Percentiles rank a stretch among this genome's conserved stretches.
phyloP scores from a whole-genome alignment of 2,329 filamentous ascomycete genomes.

The Claviceps spartinae region DNA sequence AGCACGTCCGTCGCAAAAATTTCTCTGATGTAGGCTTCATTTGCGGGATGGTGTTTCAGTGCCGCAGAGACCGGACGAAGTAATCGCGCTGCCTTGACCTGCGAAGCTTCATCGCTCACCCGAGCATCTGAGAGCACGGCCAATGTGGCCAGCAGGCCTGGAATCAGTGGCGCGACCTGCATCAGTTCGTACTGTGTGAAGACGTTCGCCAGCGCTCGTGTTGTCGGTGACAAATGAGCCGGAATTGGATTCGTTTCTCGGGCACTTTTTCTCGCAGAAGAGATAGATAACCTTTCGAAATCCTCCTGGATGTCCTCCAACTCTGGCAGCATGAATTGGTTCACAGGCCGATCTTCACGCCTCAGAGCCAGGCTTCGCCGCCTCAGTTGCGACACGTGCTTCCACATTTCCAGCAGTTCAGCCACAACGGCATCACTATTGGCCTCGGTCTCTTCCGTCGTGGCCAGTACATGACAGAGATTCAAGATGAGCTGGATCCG shows the following conservation, averaged over 20 bases:
- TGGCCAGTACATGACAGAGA: constrained; percentile 15
- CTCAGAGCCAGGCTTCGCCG: constrained; percentile 13
- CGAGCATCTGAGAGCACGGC: constrained; percentile 18
- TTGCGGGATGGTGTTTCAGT: constrained; percentile 10
- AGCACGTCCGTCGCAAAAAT: constrained; percentile 9
- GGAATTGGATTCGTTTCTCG: neutral
- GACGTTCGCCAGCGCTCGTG: constrained; percentile 15
- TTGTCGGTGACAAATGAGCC: constrained; percentile 6
- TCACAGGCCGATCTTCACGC: neutral
- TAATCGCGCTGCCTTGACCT: constrained; percentile 15
- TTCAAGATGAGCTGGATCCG: constrained; percentile 20
- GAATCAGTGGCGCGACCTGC: constrained; percentile 14
- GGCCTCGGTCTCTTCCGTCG: constrained; percentile 6
- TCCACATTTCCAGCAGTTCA: constrained; percentile 23
- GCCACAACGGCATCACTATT: constrained; percentile 11
- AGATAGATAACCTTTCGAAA: neutral
- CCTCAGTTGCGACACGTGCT: constrained; percentile 22
- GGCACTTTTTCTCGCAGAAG: neutral
- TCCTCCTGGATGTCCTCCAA: constrained; percentile 15
- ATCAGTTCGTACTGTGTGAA: constrained; percentile 17
- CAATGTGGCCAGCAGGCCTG: constrained; percentile 20
- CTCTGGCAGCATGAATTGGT: constrained; percentile 19
- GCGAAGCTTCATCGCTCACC: constrained; percentile 5
- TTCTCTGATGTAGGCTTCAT: constrained; percentile 9
- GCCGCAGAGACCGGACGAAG: constrained; percentile 14